A percentile compares a stretch with the other conserved stretches of the same genome.
phyloP scores from a whole-genome alignment of 805 yeast genomes.

The Kodamaea neixiangensis region DNA sequence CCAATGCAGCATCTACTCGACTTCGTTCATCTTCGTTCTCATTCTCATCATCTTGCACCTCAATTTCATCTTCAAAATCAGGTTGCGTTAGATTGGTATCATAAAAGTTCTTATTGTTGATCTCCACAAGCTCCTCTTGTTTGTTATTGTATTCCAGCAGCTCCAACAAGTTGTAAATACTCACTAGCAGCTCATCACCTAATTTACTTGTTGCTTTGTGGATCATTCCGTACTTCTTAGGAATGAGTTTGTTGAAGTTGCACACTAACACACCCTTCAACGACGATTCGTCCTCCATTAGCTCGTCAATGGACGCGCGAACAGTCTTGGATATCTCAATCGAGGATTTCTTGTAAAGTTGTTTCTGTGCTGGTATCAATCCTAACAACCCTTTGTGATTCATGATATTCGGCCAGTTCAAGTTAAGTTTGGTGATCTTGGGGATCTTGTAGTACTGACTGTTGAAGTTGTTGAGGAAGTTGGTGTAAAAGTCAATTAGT shows the following conservation, averaged over 20 bases:
- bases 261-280: constrained; percentile 30
- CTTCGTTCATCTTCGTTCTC: not conserved
- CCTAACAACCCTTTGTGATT: constrained; percentile 41
- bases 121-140: not conserved
- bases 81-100: constrained; percentile 11
- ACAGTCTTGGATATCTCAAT: constrained; percentile 6
- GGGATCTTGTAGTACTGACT: constrained; percentile 21
- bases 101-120: constrained; percentile 4
- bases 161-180: constrained; percentile 35
- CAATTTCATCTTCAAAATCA: constrained; percentile 11
- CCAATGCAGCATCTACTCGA: constrained; percentile 4
- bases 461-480: constrained; percentile 30
- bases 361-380: constrained; percentile 19
- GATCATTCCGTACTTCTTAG: constrained; percentile 37
- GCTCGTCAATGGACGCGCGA: constrained; percentile 1
- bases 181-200: constrained; percentile 17
- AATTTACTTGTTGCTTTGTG: constrained; percentile 16
- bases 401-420: constrained; percentile 38
- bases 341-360: constrained; percentile 32
- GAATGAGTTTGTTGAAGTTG: constrained; percentile 23
- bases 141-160: constrained; percentile 4
- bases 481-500: constrained; percentile 30
- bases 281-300: constrained; percentile 14
- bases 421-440: constrained; percentile 13
- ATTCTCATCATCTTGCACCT: not conserved